Percentiles rank a stretch among this genome's conserved stretches.
Conservation (phyloP, 306 rosid species). For the Abrus pulchellus region DNA sequence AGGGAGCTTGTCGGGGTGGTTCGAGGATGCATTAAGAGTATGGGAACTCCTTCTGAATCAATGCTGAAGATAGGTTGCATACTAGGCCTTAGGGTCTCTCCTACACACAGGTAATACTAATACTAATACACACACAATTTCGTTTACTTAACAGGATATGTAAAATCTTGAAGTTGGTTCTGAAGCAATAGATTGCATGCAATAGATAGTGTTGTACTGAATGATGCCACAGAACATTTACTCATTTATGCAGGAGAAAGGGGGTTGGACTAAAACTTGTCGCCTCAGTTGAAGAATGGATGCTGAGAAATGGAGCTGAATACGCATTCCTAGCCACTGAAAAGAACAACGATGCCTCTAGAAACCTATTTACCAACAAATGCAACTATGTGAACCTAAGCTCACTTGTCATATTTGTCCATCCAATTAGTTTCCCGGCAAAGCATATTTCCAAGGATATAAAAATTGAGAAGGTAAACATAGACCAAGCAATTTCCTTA, state of each 20-base stretch:
- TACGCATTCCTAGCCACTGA: slow-evolving; percentile 74
- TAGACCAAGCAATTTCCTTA: slow-evolving; percentile 51
- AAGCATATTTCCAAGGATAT: slow-evolving; percentile 57
- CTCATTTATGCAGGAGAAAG: slow-evolving; percentile 52
- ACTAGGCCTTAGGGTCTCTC: slow-evolving; percentile 84
- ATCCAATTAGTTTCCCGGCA: slow-evolving; percentile 53
- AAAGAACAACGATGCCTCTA: slow-evolving; percentile 65
- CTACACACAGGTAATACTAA: slow-evolving; percentile 59
- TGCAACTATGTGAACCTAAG: slow-evolving; percentile 66
- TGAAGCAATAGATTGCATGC: background rate
- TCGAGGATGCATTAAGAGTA: slow-evolving; percentile 76
- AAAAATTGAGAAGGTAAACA: slow-evolving; percentile 57
- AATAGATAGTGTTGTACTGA: background rate
- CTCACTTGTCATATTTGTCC: slow-evolving; percentile 70
- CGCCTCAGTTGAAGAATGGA: slow-evolving; percentile 77
- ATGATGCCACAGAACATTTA: background rate
- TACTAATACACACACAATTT: background rate
- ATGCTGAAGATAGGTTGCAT: slow-evolving; percentile 71
- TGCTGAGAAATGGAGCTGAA: slow-evolving; percentile 71
- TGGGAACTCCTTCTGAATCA: slow-evolving; percentile 59
- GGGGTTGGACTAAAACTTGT: slow-evolving; percentile 74
- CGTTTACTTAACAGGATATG: background rate
- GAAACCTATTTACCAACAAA: slow-evolving; percentile 69
- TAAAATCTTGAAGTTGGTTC: slow-evolving; percentile 13
- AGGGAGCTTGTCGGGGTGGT: slow-evolving; percentile 77